Base-by-base conservation (phyloP, 2,329 filamentous ascomycete species). In the Ascochyta clinopodiicola region DNA sequence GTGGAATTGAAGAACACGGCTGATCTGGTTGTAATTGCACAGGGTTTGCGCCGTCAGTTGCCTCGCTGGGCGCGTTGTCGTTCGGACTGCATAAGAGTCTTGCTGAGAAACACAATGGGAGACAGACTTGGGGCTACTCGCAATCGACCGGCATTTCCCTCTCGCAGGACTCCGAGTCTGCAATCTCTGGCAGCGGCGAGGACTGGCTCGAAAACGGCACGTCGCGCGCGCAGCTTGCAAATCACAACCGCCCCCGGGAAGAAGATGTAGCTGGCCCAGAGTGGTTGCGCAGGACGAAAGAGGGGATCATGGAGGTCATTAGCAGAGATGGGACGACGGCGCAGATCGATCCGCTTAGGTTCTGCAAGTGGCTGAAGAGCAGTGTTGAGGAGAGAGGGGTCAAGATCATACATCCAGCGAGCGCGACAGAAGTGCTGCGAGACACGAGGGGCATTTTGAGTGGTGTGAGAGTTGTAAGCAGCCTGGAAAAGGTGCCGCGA, bases 11-110 rank as follows among this genome's bases (percentile, higher is more conserved):
- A 22, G 12, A 10, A 38, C 22, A 6, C 32, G 36, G 36, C 36
- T 38, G 21, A 38, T 17, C 6, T 4, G 4, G 7, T 38, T n/a
- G 10, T 38, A 9, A 6, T 22, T 19, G 29, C 12, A n/a, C 31
- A 77, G 76, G 76, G 89, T 91, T 90, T 65, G 79, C 80, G 0
- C 78, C 84, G 0, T 78, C 81, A 1, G 77, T 85, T 6, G 79
- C 84, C 0, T 77, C 81, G 0, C 79, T 93, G 1, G 90, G 86
- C 7, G 81, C 80, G 0, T 79, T 93, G 12, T 90, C 87, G 36
- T 94, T 90, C 68, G 81, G 82, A 4, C 81, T 92, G 47, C 90
- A 94, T 73, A 79, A 80, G 59, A 76, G 82, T 38, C 81, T 93
- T 12, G 88, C 90, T 0, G 80, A 82, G 27, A 69, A 82, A 44